phyloP scores from a whole-genome alignment of 352 stramenopile genomes.

The Globisporangium canariense region DNA sequence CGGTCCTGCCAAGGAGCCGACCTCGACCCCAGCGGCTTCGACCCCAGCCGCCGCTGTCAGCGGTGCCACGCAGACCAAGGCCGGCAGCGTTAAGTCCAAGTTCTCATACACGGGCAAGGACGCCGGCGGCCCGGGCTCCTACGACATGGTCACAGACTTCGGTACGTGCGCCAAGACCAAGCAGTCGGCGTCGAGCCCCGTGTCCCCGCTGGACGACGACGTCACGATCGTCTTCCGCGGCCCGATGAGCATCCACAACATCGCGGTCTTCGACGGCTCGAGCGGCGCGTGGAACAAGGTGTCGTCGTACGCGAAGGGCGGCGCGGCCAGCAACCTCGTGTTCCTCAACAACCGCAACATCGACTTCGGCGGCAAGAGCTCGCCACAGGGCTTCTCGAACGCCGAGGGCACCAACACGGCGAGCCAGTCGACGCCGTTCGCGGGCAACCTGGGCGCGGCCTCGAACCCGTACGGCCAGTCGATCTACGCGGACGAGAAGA shows the following conservation, averaged over 20 bases:
- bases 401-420: constrained; percentile 39
- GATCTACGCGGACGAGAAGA: constrained; percentile 32
- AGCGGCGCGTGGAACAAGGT: constrained; percentile 36
- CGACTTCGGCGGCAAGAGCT: constrained; percentile 13
- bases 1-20: constrained; percentile 12
- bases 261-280: constrained; percentile 33
- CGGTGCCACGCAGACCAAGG: constrained; percentile 25
- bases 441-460: constrained; percentile 22
- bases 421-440: constrained; percentile 22
- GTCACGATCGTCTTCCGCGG: constrained; percentile 61
- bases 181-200: constrained; percentile 36
- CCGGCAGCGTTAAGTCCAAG: constrained; percentile 33
- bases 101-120: constrained; percentile 60
- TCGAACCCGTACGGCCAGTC: constrained; percentile 36
- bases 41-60: neutral
- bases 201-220: constrained; percentile 57
- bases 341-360: constrained; percentile 30
- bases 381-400: constrained; percentile 30
- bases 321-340: constrained; percentile 27
- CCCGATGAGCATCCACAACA: constrained; percentile 50
- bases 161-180: constrained; percentile 44
- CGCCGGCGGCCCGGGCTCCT: constrained; percentile 48
- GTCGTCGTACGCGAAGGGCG: constrained; percentile 60
- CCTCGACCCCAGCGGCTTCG: neutral
- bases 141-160: constrained; percentile 73